Conservation (phyloP, 1,139 yeast genomes). For the Taphrina sp. region DNA sequence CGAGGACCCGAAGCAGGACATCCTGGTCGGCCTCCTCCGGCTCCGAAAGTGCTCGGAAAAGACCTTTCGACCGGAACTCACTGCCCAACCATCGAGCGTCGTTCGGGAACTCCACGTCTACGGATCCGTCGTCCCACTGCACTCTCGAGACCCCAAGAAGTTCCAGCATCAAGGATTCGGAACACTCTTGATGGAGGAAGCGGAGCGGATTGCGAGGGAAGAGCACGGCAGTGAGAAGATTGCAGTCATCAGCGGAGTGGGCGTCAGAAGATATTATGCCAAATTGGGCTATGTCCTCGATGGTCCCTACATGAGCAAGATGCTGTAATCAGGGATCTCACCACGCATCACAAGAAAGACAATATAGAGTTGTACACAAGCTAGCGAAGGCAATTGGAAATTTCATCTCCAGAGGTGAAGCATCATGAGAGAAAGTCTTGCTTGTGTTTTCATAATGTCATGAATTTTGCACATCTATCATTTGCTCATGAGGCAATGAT, state of each 20-base stretch:
- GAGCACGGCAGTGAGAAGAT: constrained; percentile 92
- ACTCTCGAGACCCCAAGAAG: constrained; percentile 95
- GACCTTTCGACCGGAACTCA: constrained; percentile 84
- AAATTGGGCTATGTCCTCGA: constrained; percentile 87
- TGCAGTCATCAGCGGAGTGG: constrained; percentile 94
- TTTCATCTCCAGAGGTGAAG: too few species aligned
- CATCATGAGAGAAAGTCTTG: too few species aligned
- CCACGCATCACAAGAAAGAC: too few species aligned
- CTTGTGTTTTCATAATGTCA: too few species aligned
- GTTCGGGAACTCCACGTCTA: constrained; percentile 96
- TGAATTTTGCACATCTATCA: too few species aligned
- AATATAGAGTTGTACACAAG: too few species aligned
- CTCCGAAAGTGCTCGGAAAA: constrained; percentile 85
- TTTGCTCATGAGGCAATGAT: constrained; percentile 23
- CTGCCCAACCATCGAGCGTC: constrained; percentile 78
- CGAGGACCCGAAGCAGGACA: constrained; percentile 97
- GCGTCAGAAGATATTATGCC: constrained; percentile 93
- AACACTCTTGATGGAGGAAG: constrained; percentile 95
- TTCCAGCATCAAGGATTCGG: constrained; percentile 99
- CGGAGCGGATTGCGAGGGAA: constrained; percentile 89
- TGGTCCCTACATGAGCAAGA: constrained; percentile 49
- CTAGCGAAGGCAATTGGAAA: too few species aligned
- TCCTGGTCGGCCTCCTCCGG: constrained; percentile 83
- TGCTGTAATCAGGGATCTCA: constrained; percentile 16
- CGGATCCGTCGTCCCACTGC: constrained; percentile 96